A percentile compares a stretch with the other conserved stretches of the same genome.
Evolutionary conservation across 2,329 filamentous ascomycete genomes (phyloP).

Genomic region (Ambrosiella cleistominuta): DNA sequence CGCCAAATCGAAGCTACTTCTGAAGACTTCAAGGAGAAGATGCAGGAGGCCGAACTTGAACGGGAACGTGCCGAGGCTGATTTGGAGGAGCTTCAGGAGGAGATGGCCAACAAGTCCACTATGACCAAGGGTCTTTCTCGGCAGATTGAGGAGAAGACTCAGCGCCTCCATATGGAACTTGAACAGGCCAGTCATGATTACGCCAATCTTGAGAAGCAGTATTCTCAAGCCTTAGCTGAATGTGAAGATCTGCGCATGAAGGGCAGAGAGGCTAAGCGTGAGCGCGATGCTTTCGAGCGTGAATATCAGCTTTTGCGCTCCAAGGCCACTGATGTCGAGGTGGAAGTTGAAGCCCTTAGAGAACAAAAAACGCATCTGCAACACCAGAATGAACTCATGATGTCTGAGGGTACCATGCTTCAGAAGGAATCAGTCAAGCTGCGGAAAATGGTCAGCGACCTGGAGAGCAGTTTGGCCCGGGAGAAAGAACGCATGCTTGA

Average conservation of each 20-base stretch:
- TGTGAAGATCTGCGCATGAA: conserved; percentile 27
- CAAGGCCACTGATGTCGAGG: conserved; percentile 30
- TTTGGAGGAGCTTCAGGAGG: conserved; percentile 52
- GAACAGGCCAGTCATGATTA: conserved; percentile 33
- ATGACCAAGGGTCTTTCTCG: conserved; percentile 56
- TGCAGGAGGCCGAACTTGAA: conserved; percentile 34
- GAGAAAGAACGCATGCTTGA: conserved; percentile 41
- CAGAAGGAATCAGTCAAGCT: conserved; percentile 43
- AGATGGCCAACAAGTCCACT: conserved; percentile 64
- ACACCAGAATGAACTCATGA: conserved; percentile 48
- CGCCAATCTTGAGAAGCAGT: conserved; percentile 33
- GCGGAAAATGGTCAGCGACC: conserved; percentile 28
- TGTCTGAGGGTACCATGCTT: conserved; percentile 46
- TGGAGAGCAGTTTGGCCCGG: conserved; percentile 31
- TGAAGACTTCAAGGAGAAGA: conserved; percentile 35
- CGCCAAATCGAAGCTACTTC: conserved; percentile 36
- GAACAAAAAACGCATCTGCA: conserved; percentile 56
- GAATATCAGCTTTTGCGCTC: conserved; percentile 22
- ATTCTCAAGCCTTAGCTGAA: conserved; percentile 28
- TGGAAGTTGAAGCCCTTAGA: conserved; percentile 39
- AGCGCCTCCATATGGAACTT: conserved; percentile 49
- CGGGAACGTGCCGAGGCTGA: conserved; percentile 41
- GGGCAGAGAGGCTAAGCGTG: conserved; percentile 27
- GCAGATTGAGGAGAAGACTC: conserved; percentile 55
- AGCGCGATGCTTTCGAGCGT: conserved; percentile 24